Conservation (phyloP, 1,139 yeast genomes). For the Protomyces inouyei region DNA sequence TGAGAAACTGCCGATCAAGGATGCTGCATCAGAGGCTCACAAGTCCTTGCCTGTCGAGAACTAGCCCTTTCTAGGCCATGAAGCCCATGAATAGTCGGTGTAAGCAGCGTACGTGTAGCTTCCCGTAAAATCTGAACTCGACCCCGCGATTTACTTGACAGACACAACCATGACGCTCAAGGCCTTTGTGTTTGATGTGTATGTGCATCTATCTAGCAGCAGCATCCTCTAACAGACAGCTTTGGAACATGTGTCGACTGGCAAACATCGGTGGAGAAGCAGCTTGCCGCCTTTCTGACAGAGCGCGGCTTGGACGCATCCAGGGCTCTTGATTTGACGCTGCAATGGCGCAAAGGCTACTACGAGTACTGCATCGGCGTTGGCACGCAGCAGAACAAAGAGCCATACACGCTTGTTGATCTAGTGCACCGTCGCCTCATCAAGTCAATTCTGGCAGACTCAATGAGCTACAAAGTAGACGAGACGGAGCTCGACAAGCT, state of each 20-base stretch:
- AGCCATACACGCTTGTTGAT: constrained; percentile 29
- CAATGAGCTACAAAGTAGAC: constrained; percentile 9
- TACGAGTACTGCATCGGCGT: constrained; percentile 23
- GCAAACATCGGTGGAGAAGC: constrained; percentile 29
- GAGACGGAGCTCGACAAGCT: constrained; percentile 29
- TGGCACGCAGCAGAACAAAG: constrained; percentile 3
- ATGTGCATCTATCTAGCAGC: not conserved
- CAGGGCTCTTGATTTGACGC: constrained; percentile 25
- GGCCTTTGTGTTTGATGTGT: constrained; percentile 32
- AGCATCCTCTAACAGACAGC: not conserved
- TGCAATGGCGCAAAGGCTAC: constrained; percentile 31
- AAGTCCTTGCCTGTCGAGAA: constrained; percentile 14
- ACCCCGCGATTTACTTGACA: not conserved
- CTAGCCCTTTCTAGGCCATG: not conserved
- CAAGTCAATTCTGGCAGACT: constrained; percentile 16
- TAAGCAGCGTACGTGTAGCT: too few species aligned
- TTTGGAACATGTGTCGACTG: constrained; percentile 34
- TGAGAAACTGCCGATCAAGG: constrained; percentile 1
- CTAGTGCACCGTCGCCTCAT: constrained; percentile 28
- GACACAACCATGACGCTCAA: constrained; percentile 14
- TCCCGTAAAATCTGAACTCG: not conserved
- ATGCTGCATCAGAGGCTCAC: constrained; percentile 16
- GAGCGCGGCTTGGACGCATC: not conserved
- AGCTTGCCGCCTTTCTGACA: constrained; percentile 13
- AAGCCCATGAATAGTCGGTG: too few species aligned